These are phyloP conservation scores for Microthlaspi erraticum DNA, from an alignment of 345 rosid genomes.

Conservation along the genomic window DNA sequence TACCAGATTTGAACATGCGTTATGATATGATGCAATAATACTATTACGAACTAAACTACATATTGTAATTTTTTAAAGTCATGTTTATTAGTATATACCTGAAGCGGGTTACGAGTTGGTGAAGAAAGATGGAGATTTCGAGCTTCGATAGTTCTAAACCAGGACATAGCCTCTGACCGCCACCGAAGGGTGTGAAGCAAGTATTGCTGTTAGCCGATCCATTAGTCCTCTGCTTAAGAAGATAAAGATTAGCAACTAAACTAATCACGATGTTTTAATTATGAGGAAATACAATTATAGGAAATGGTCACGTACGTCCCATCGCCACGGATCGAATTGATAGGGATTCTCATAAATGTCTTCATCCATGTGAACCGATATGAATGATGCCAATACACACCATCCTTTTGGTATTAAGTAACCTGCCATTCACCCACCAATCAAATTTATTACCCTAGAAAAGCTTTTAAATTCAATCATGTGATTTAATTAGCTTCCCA, in stretches of 20 bases:
- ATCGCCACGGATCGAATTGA: constrained; percentile 92
- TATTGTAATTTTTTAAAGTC: not conserved
- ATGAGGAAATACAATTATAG: not conserved
- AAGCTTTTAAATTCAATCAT: not conserved
- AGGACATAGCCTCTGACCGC: constrained; percentile 98
- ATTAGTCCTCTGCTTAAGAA: constrained; percentile 60
- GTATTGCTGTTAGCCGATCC: constrained; percentile 56
- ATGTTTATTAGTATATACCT: constrained; percentile 41
- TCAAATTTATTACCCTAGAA: not conserved
- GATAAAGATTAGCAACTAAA: not conserved
- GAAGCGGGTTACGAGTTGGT: constrained; percentile 81
- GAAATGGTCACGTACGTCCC: constrained; percentile 66
- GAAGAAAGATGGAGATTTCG: constrained; percentile 89
- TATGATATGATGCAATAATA: not conserved
- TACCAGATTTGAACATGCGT: not conserved
- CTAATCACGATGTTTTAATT: not conserved
- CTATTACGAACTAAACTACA: not conserved
- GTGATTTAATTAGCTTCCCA: too few relatives aligned
- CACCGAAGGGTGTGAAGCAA: constrained; percentile 93
- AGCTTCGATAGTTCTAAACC: constrained; percentile 92
- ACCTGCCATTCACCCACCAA: constrained; percentile 56
- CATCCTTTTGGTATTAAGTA: constrained; percentile 91
- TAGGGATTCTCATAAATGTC: constrained; percentile 77
- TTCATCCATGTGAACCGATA: constrained; percentile 91
- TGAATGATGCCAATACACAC: constrained; percentile 88